Conservation (phyloP, 257 asterid species). For the Cruciata laevipes region DNA sequence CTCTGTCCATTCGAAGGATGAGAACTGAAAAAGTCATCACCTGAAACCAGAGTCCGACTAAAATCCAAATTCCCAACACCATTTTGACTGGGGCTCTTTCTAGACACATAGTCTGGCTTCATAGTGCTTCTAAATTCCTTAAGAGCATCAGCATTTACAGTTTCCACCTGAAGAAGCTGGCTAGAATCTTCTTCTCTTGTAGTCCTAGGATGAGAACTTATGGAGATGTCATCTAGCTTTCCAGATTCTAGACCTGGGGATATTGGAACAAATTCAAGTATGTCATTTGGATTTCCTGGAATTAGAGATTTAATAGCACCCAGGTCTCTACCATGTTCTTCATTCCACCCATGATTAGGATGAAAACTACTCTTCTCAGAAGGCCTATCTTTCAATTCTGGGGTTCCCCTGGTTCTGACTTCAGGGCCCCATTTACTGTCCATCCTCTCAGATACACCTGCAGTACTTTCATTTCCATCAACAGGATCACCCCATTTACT, state of each 20-base stretch:
- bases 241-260: slow-evolving; percentile 26
- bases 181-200: slow-evolving; percentile 24
- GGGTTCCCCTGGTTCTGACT: slow-evolving; percentile 25
- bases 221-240: slow-evolving; percentile 22
- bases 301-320: slow-evolving; percentile 26
- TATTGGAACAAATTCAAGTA: slow-evolving; percentile 20
- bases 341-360: slow-evolving; percentile 23
- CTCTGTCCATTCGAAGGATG: slow-evolving; percentile 29
- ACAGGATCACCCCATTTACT: slow-evolving; percentile 35
- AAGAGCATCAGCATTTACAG: slow-evolving; percentile 27
- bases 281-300: slow-evolving; percentile 22
- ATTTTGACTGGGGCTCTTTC: slow-evolving; percentile 34
- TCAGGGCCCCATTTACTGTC: slow-evolving; percentile 29
- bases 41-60: slow-evolving; percentile 31
- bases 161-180: slow-evolving; percentile 16
- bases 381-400: slow-evolving; percentile 23
- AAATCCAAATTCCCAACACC: slow-evolving; percentile 26
- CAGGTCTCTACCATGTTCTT: slow-evolving; percentile 23
- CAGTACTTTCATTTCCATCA: slow-evolving; percentile 19
- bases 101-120: slow-evolving; percentile 32
- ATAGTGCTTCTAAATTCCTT: slow-evolving; percentile 26
- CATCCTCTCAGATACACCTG: slow-evolving; percentile 21
- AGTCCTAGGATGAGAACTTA: slow-evolving; percentile 24
- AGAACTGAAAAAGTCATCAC: slow-evolving; percentile 24
- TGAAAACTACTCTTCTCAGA: slow-evolving; percentile 23